Evolutionary conservation across 2,329 filamentous ascomycete genomes (phyloP), one percentile per base, ranked within the genome.

Genomic region (Penicillium glabrum): DNA sequence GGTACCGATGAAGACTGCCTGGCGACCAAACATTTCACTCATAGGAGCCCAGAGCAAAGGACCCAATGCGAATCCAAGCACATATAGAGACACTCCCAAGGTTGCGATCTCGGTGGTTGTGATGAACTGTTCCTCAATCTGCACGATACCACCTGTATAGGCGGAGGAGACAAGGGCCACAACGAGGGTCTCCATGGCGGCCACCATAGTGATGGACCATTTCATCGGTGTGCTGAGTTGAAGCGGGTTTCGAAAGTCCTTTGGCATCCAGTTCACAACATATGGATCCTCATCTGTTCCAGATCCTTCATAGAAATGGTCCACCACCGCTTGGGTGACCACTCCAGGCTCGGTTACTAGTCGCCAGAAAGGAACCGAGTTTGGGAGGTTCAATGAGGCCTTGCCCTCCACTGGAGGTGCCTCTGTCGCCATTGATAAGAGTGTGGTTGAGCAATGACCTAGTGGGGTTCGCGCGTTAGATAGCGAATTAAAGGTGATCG

Each of bases 41-140:
- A 75, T 63, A 5, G 73, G 72, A 5, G 73, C 77, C 77, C 77
- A 80, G 9, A 80, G 67, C n/a, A 79, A 59, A 3, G 78, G 78
- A 9, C 78, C 70, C 49, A 80, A 69, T 11, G 77, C 77, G 56
- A 80, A 80, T 16, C 78, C 78, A 16, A 79, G 56, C 8, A 80
- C 73, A 58, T 79, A 80, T 11, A 80, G 70, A 10, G 77, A 79
- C 16, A 80, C 70, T 41, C 77, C 77, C 8, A 79, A 67, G 0
- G 72, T 77, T 5, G 70, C 72, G 19, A 75, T 69, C 61, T 79
- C 75, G 1, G 63, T 64, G 13, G 69, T 67, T 29, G 73, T 61
- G 1, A 67, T 46, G 48, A 80, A 79, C 21, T 73, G 56, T 19
- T 53, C 27, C 51, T 72, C 58, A 31, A 79, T 75, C 46, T 76